Evolutionary conservation across 495 filamentous ascomycete genomes (phyloP), one percentile per base, ranked within the genome.

Genomic region (Parathielavia appendiculata): DNA sequence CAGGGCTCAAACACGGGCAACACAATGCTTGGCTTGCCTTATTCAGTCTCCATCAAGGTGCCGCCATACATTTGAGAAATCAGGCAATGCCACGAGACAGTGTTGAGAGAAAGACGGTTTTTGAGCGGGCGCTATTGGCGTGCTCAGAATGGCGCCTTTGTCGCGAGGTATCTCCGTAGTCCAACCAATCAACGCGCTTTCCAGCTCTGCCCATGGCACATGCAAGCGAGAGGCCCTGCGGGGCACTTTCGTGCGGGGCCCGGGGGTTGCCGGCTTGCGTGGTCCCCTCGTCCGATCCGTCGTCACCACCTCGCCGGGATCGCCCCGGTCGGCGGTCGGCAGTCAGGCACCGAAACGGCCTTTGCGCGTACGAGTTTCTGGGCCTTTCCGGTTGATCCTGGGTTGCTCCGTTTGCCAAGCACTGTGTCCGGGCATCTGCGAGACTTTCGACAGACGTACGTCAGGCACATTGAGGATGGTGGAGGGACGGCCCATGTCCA

Each of bases 211-310:
- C 23, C 19, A 16, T 4, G 44, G 17, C 54, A 51, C 57, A 54
- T 59, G 57, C 34, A 59, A 34, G 49, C 43, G 34, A 59, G 22
- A 16, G 16, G 26, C 22, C 38, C 32, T 43, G 46, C 26, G 46
- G 46, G 46, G 46, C 23, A 14, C 32, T 32, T 3, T 23, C 10
- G 19, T 22, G 48, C 22, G 56, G 47, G 48, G 47, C 26, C 26
- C 26, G 26, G 26, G 26, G 26, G 3, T 30, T 30, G 6, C 12
- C 11, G 44, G 12, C 17, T 35, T 16, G 51, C 35, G 32, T 51
- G 43, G 23, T 40, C 45, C n/a, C 50, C 45, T 58, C 60, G 40
- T 63, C 60, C 60, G 55, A 62, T 53, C 45, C 43, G 11, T 17
- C 26, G 51, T 26, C n/a, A 47, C 17, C 46, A 36, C 45, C 41